Evolutionary conservation across 1,139 yeast species (phyloP), one percentile per base, ranked within the genome.

Genomic region (Lodderomyces elongisporus): DNA sequence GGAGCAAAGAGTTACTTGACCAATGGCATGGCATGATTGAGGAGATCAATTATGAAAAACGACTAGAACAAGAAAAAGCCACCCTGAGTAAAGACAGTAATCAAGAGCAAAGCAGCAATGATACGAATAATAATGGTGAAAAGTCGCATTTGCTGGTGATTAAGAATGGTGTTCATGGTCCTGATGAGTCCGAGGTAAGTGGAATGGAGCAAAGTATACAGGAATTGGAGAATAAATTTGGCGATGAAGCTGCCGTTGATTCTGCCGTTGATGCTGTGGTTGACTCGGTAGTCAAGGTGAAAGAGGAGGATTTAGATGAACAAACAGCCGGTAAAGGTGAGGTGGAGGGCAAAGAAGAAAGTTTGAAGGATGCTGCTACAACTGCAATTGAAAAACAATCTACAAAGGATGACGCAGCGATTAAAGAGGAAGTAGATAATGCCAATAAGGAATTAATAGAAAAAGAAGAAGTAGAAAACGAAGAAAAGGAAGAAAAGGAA

Each of bases 11-110:
- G 36, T 50, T 74, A 30, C 52, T 74, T 36, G 37, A 48, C n/a
- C 60, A 62, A 38, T 74, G 80, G 79, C 52, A 54, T 17, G 48
- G 52, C n/a, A 40, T 57, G 25, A 57, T 68, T 32, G 69, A 62
- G 30, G 44, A 51, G 21, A 54, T 67, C 30, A 62, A 62, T 44
- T 39, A 48, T 25, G 71, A 65, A 34, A 66, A 65, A 38, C 49
- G 48, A 38, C 9, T 14, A 14, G n/a, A 13, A 7, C n/a, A 12
- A 7, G 16, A 6, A 14, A 44, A 41, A 30, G n/a, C n/a, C n/a
- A n/a, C n/a, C n/a, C n/a, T n/a, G n/a, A n/a, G n/a, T n/a, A n/a
- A n/a, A n/a, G n/a, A n/a, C n/a, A n/a, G n/a, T n/a, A n/a, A n/a
- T n/a, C n/a, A n/a, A n/a, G 28, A 25, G 4, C 23, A 26, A 14